Evolutionary conservation across 2,329 filamentous ascomycete species (phyloP), one percentile per base, ranked within the genome.

Genomic region (Helminthosporium solani): DNA sequence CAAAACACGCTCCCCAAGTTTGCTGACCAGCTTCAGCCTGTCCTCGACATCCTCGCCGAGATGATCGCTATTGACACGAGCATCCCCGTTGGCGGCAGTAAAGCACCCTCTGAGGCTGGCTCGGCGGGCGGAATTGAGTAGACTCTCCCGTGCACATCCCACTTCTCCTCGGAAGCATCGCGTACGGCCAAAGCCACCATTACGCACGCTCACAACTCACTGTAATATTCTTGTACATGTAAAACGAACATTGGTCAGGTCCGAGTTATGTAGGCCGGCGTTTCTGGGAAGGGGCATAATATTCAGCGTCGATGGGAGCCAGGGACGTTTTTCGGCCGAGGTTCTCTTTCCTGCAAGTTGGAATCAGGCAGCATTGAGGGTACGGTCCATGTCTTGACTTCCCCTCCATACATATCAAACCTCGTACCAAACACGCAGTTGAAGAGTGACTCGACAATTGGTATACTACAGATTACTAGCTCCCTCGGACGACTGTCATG

Each of bases 31-130:
- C 23, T 37, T 7, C 37, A 94, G 87, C 85, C 91, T 53, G 88
- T 97, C 63, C 85, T 99, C 61, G 92, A 99, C 72, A 86, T 97
- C 62, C 84, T 99, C 53, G 94, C 94, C 57, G 90, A 96, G 76
- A 96, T 99, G 90, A 96, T 99, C 66, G 92, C 91, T 55, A 84
- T 91, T 72, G 94, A 97, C 75, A 82, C 86, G 53, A 83, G 68
- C 62, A 76, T 76, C 51, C 65, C 68, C 42, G 66, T 69, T 34
- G 63, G 64, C 48, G 61, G 62, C 47, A 67, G 61, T 57, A 68
- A 66, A 54, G 60, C 66, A 36, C 58, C 67, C 6, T 68, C 66
- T 30, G 66, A 69, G 49, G 54, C 63, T 7, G 67, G 64, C 12
- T 67, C 64, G 20, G 57, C 57, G 37, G 61, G 56, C 46, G 66